Conservation (phyloP, 306 rosid species). For the Echinosophora koreensis region DNA sequence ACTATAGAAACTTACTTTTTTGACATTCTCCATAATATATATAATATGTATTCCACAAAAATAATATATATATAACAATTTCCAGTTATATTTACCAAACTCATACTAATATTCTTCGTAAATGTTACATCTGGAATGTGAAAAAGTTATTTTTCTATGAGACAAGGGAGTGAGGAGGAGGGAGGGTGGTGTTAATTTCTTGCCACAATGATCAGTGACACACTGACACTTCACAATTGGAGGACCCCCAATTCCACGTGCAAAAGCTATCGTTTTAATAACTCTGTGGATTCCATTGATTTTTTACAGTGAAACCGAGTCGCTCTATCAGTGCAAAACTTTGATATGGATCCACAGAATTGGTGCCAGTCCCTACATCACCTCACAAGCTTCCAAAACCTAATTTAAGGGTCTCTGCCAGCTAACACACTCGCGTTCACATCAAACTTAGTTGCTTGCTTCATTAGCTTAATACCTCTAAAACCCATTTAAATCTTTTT, state of each 20-base stretch:
- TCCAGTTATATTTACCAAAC: too few species aligned
- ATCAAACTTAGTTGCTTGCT: conserved; percentile 41
- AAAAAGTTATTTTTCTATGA: too few species aligned
- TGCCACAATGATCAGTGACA: too few species aligned
- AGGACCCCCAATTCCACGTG: not conserved
- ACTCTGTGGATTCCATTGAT: not conserved
- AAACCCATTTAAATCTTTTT: not conserved
- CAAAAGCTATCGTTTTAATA: not conserved
- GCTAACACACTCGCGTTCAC: conserved; percentile 50
- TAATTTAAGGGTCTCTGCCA: conserved; percentile 49
- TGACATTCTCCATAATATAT: too few species aligned
- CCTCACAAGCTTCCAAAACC: conserved; percentile 49
- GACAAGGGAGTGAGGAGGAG: too few species aligned
- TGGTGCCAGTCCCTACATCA: not conserved
- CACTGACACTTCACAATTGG: not conserved
- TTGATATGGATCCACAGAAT: not conserved
- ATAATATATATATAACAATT: too few species aligned
- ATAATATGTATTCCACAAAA: too few species aligned
- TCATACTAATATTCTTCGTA: too few species aligned
- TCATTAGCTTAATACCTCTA: not conserved
- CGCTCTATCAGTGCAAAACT: not conserved
- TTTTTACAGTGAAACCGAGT: not conserved
- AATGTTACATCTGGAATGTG: too few species aligned
- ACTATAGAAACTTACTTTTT: too few species aligned
- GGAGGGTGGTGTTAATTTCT: too few species aligned